Base-by-base conservation (phyloP, 345 rosid species). In the Salix caprea region DNA sequence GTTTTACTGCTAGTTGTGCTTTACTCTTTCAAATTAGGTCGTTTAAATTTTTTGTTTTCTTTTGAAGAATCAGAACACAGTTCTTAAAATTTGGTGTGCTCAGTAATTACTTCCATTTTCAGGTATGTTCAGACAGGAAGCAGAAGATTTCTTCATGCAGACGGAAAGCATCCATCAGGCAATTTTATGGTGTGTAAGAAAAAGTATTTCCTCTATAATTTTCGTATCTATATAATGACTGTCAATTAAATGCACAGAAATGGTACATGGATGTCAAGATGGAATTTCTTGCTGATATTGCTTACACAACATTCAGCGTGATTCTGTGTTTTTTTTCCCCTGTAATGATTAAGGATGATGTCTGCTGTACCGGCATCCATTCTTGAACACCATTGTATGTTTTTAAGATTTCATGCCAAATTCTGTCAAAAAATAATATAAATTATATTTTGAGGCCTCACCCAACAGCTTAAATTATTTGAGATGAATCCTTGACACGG, bases 101-200 rank as follows among this genome's bases (percentile, higher is more conserved):
- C 28, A 40, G 73, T 42, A 73, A 23, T 44, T 46, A 54, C 7
- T 5, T 68, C 21, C 30, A 36, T 52, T 40, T 16, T 74, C n/a
- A 81, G 84, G 81, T 77, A 44, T 73, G 64, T 48, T 78, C 75
- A 28, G 78, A 81, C 67, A 77, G 84, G 24, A 74, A 70, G 42
- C 78, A 50, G n/a, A 65, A 77, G 65, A 74, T 77, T 26, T 54
- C 78, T 58, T 56, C 75, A 7, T 70, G 65, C 19, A 74, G 76
- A 70, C 70, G 81, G 76, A 81, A 69, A 70, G 81, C 84, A 42
- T 74, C 78, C 42, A 14, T 81, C 36, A 74, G 71, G 71, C 81
- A 81, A 44, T 81, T 81, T 73, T 81, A 81, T 46, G 78, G 84
- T 81, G 37, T 30, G 80, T 67, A 39, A 42, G 26, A 32, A 9